Conservation (phyloP, 129 eudicot genomes). For the Escallonia rubra region DNA sequence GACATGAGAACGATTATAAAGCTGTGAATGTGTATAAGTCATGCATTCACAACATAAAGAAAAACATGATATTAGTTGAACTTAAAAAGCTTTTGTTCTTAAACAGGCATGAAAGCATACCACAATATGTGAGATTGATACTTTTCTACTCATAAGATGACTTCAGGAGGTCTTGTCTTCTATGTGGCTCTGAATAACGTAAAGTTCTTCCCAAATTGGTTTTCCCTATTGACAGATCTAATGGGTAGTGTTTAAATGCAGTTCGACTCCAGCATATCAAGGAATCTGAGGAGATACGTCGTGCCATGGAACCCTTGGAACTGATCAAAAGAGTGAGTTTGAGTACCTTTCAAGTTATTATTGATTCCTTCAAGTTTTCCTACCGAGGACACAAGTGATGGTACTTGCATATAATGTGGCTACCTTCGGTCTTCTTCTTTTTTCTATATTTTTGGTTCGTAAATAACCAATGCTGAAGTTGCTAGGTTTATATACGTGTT, state of each 20-base stretch:
- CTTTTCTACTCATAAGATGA: too few species aligned
- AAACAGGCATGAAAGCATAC: too few species aligned
- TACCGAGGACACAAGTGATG: background rate
- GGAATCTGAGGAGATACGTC: conserved; percentile 83
- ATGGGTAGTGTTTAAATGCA: conserved; percentile 17
- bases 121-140: too few species aligned
- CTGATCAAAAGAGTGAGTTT: conserved; percentile 71
- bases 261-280: conserved; percentile 49
- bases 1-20: too few species aligned
- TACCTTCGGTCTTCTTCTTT: background rate
- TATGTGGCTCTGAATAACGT: background rate
- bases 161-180: too few species aligned
- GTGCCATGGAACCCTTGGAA: conserved; percentile 67
- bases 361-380: conserved; percentile 1
- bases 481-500: background rate
- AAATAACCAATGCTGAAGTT: background rate
- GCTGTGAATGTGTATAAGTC: too few species aligned
- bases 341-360: background rate
- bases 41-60: too few species aligned
- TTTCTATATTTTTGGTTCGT: too few species aligned
- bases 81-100: too few species aligned
- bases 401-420: background rate
- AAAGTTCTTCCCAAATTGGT: background rate
- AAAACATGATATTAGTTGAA: too few species aligned
- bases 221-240: background rate